Evolutionary conservation across 257 asterid genomes (phyloP).

Genomic region (Solanum bukasovii): DNA sequence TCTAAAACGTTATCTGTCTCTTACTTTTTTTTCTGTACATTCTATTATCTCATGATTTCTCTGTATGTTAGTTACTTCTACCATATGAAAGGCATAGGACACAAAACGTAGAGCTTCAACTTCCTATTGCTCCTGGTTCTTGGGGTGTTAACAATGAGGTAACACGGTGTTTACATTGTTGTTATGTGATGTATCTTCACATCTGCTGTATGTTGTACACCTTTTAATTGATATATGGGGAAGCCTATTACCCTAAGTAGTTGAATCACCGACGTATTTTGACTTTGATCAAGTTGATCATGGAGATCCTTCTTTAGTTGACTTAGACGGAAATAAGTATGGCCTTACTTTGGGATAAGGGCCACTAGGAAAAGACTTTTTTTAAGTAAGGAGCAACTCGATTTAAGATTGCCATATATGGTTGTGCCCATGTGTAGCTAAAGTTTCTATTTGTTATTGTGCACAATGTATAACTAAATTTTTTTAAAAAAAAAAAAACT

Average conservation of each 20-base stretch:
- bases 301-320: background rate
- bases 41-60: background rate
- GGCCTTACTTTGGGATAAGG: background rate
- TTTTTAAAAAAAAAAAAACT: background rate
- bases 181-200: background rate
- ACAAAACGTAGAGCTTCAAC: conserved; percentile 66
- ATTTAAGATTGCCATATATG: no score
- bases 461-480: background rate
- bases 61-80: conserved; percentile 47
- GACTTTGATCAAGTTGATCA: background rate
- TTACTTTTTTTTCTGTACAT: background rate
- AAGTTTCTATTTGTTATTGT: no score
- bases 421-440: no score
- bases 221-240: background rate
- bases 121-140: conserved; percentile 36
- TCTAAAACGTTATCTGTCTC: background rate
- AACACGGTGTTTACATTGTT: background rate
- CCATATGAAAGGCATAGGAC: conserved; percentile 68
- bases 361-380: background rate
- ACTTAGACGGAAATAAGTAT: background rate
- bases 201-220: background rate
- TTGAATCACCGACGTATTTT: background rate
- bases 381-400: no score
- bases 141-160: conserved; percentile 60
- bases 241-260: background rate